These are phyloP conservation scores for Parachlorella kessleri DNA, from an alignment of 139 green algal genomes.

Conservation along the genomic window DNA sequence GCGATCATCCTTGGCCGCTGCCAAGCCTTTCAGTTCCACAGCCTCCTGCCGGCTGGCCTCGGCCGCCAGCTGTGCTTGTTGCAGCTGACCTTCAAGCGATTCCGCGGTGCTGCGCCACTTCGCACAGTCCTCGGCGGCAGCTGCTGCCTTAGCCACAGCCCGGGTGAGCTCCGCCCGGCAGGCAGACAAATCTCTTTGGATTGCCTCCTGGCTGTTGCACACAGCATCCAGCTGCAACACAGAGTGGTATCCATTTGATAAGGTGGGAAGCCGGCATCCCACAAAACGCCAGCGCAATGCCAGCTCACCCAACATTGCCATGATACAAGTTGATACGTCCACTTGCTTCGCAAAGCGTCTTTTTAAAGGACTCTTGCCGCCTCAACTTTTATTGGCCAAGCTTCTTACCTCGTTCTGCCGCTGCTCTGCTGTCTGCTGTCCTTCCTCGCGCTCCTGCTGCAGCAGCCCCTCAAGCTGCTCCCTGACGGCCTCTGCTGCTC, in stretches of 20 bases:
- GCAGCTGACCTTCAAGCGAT: background rate
- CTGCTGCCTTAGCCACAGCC: slow-evolving; percentile 13
- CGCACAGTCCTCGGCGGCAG: slow-evolving; percentile 6
- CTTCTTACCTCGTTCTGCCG: background rate
- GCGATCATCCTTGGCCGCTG: slow-evolving; percentile 12
- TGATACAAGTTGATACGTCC: no score
- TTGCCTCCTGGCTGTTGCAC: background rate
- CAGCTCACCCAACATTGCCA: no score
- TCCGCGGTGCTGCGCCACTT: slow-evolving; percentile 17
- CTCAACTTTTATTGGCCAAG: no score
- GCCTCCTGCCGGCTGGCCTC: slow-evolving; percentile 2
- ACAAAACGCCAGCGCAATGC: no score
- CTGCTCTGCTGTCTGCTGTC: background rate
- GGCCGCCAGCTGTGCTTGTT: background rate
- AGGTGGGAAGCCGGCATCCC: no score
- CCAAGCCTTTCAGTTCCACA: background rate
- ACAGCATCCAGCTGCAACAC: slow-evolving; percentile 12
- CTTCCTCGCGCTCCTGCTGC: slow-evolving; percentile 18
- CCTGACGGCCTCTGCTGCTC: slow-evolving; percentile 10
- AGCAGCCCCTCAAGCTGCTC: slow-evolving; percentile 19
- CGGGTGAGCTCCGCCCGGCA: slow-evolving; percentile 16
- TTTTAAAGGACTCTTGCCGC: no score
- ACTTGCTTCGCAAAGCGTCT: no score
- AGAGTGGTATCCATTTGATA: no score
- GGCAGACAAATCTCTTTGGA: slow-evolving; percentile 4